Evolutionary conservation across 2,329 filamentous ascomycete species (phyloP).

Genomic region (Xylaria polymorpha): DNA sequence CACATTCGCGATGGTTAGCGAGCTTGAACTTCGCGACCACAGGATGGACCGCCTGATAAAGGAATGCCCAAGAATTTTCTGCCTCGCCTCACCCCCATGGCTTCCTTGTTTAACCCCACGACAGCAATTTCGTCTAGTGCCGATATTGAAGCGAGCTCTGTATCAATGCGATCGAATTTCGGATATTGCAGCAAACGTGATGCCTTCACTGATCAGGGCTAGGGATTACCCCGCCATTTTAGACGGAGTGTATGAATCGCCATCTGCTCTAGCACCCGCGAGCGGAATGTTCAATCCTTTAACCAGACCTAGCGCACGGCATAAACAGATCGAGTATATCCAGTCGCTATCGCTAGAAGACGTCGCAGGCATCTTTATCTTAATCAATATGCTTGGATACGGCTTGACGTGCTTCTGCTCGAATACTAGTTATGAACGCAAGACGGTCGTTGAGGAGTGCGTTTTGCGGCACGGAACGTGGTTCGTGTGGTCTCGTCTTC

Average conservation of each 20-base stretch:
- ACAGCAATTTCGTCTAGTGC: constrained; percentile 29
- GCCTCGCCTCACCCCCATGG: constrained; percentile 25
- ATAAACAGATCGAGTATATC: constrained; percentile 43
- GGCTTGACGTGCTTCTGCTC: constrained; percentile 8
- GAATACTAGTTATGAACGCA: constrained; percentile 32
- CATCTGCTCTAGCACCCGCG: background rate
- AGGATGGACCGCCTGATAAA: constrained; percentile 38
- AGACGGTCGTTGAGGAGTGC: constrained; percentile 44
- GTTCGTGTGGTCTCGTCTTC: constrained; percentile 43
- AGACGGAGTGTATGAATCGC: constrained; percentile 11
- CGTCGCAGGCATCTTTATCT: constrained; percentile 39
- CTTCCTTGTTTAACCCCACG: constrained; percentile 29
- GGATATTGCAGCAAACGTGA: constrained; percentile 45
- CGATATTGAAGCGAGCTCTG: constrained; percentile 40
- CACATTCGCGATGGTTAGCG: constrained; percentile 39
- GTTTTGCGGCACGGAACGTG: constrained; percentile 48
- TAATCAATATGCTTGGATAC: constrained; percentile 33
- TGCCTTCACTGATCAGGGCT: background rate
- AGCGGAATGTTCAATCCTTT: constrained; percentile 30
- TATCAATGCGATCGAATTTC: constrained; percentile 46
- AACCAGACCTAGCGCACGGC: constrained; percentile 36
- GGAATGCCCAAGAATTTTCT: constrained; percentile 23
- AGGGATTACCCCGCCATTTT: constrained; percentile 25
- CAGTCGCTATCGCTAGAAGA: constrained; percentile 39
- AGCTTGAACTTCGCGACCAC: constrained; percentile 43